These are phyloP conservation scores for Wickerhamomyces hampshirensis DNA, from an alignment of 805 yeast genomes.

Conservation along the genomic window DNA sequence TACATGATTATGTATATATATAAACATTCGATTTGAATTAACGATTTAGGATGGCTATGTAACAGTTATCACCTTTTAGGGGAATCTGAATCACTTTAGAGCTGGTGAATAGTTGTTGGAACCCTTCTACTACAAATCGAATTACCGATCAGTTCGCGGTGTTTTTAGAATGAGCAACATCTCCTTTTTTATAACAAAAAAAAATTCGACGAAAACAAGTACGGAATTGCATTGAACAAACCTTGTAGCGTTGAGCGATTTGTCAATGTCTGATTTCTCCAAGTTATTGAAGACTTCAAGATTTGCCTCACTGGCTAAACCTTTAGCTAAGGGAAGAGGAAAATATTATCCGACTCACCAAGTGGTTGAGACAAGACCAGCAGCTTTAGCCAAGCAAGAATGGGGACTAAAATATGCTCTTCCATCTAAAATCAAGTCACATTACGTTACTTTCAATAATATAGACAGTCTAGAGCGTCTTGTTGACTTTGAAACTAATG, in stretches of 20 bases:
- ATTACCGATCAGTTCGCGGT: background rate
- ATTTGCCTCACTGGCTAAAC: slow-evolving; percentile 31
- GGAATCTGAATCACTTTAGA: too few species aligned
- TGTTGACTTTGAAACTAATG: slow-evolving; percentile 64
- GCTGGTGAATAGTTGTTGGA: too few species aligned
- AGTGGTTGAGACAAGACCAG: slow-evolving; percentile 61
- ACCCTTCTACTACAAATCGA: too few species aligned
- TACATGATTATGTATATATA: too few species aligned
- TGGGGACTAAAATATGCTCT: slow-evolving; percentile 72
- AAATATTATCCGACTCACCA: slow-evolving; percentile 60
- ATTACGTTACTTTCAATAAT: slow-evolving; percentile 59
- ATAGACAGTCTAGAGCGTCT: slow-evolving; percentile 62
- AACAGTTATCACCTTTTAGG: too few species aligned
- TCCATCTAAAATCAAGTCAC: slow-evolving; percentile 55
- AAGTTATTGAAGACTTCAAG: slow-evolving; percentile 28
- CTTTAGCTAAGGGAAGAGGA: slow-evolving; percentile 10
- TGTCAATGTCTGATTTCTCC: slow-evolving; percentile 26
- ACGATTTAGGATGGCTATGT: too few species aligned
- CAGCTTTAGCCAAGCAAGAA: slow-evolving; percentile 60
- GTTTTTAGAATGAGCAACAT: background rate
- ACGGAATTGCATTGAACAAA: background rate
- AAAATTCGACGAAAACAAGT: background rate
- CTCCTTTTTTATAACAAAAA: background rate
- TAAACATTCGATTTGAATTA: too few species aligned
- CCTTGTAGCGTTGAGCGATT: background rate